Evolutionary conservation across 129 eudicot species (phyloP), one percentile per base, ranked within the genome.

Genomic region (Kitagawia praeruptora): DNA sequence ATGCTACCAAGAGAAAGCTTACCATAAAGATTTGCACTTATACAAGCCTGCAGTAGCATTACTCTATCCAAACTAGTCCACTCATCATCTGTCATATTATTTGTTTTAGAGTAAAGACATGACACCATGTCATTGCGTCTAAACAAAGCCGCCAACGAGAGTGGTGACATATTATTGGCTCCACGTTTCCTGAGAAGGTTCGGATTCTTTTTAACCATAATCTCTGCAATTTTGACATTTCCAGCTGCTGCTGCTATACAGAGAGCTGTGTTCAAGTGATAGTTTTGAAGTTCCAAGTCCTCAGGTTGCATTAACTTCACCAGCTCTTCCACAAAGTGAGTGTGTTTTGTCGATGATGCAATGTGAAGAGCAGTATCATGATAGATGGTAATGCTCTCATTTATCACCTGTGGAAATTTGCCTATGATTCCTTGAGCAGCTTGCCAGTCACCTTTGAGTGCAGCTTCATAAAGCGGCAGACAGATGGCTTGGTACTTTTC

Each of bases 61-160:
- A 38, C 42, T 38, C 37, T 4, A 40, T 77, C 73, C 40, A 8
- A 16, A 13, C 0, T 6, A 7, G 42, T 61, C 46, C 37, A 64
- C 44, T 58, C 38, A 8, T 74, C 83, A 0, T 80, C 74, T 5
- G 34, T 41, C 77, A 73, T 39, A 44, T 73, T 42, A 73, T 42
- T 41, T 0, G 45, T 27, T 79, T 76, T 51, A 28, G 41, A 63
- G 45, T 77, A 87, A 19, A 87, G 83, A 82, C 66, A 87, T 51
- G 82, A 76, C 34, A 85, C 91, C 89, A 88, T 85, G 44, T 83
- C 87, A 7, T 48, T n/a, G 73, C 79, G 85, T 28, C 85, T 88
- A 73, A 83, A 83, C 79, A 85, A 67, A 37, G 89, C 89, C n/a
- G 89, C 91, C 87, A 87, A 56, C 13, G 53, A 73, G 44, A 87